Base-by-base conservation (phyloP, 106 monocot species). In the Dioscorea alata region DNA sequence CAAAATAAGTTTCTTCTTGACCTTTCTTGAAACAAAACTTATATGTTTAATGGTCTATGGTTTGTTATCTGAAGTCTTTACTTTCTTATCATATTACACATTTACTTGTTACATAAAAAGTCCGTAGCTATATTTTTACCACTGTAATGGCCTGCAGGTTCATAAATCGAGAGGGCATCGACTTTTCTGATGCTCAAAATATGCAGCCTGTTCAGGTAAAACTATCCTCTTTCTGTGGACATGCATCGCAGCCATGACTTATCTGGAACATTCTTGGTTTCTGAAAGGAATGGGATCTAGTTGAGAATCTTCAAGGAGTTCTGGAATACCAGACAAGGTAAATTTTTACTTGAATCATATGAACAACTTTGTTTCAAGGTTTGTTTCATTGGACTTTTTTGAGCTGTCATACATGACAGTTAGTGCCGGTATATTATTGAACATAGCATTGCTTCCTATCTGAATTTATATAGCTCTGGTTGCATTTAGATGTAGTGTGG, bases 261-360 rank as follows among this genome's bases (percentile, higher is more conserved):
- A 25, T 59, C 32, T 76, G 57, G 76, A 49, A 23, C 49, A 35
- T 57, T 64, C 48, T 61, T 69, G 70, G 64, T 64, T 50, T 76
- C 15, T 65, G 33, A 52, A 64, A 99, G 99, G 99, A 99, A 50
- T 99, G 99, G 99, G 93, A 99, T 24, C 71, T 99, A 68, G 87
- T 73, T 31, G 99, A 99, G 77, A 99, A 99, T 81, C 71, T 88
- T 73, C 89, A 90, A 79, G 99, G 99, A 76, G 58, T 82, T 48
- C 63, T 99, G 60, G 99, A 99, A 71, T 99, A 99, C 65, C 92
- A 99, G 74, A 99, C 99, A 52, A 99, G 85, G 99, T 99, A 73
- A 59, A n/a, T 50, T 60, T 7, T 2, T 48, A 33, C 23, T 67
- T 28, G 28, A 28, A 28, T 28, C 28, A 28, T 28, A 28, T 28